Conservation (phyloP, 805 yeast species). For the Candida anglica region DNA sequence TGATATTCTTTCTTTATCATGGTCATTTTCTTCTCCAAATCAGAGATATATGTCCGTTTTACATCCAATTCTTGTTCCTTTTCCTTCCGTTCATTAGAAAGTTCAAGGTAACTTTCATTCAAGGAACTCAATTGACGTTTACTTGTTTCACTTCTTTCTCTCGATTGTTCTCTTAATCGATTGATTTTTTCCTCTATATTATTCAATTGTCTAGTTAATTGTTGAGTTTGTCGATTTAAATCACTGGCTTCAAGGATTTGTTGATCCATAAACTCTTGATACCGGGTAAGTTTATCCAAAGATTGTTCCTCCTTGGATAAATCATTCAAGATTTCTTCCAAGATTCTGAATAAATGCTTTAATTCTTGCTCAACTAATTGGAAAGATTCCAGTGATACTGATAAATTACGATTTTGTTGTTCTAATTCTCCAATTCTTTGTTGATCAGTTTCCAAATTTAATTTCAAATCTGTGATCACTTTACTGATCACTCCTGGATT, state of each 20-base stretch:
- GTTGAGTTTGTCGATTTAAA: slow-evolving; percentile 38
- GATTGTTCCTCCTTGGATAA: slow-evolving; percentile 39
- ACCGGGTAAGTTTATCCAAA: slow-evolving; percentile 28
- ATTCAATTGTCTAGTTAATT: slow-evolving; percentile 47
- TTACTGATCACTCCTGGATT: slow-evolving; percentile 53
- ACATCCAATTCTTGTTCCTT: slow-evolving; percentile 47
- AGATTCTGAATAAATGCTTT: slow-evolving; percentile 42
- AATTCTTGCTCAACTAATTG: slow-evolving; percentile 36
- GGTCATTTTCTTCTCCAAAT: slow-evolving; percentile 37
- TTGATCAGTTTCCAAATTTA: slow-evolving; percentile 37
- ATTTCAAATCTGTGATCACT: slow-evolving; percentile 50
- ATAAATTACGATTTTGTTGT: slow-evolving; percentile 44
- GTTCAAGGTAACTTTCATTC: slow-evolving; percentile 42
- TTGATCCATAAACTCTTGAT: slow-evolving; percentile 39
- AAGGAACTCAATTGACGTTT: slow-evolving; percentile 41
- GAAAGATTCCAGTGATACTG: slow-evolving; percentile 56
- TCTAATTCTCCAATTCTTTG: slow-evolving; percentile 27
- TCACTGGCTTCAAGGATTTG: slow-evolving; percentile 34
- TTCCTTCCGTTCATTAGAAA: slow-evolving; percentile 45
- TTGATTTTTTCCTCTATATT: slow-evolving; percentile 45
- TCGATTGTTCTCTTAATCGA: slow-evolving; percentile 40
- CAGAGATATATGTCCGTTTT: slow-evolving; percentile 45
- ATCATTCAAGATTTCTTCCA: slow-evolving; percentile 50
- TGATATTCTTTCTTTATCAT: slow-evolving; percentile 42
- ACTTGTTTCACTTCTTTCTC: slow-evolving; percentile 40